A percentile compares a stretch with the other conserved stretches of the same genome.
phyloP scores from a whole-genome alignment of 371 early-diverging fungal species.

The Mortierella sp. region DNA sequence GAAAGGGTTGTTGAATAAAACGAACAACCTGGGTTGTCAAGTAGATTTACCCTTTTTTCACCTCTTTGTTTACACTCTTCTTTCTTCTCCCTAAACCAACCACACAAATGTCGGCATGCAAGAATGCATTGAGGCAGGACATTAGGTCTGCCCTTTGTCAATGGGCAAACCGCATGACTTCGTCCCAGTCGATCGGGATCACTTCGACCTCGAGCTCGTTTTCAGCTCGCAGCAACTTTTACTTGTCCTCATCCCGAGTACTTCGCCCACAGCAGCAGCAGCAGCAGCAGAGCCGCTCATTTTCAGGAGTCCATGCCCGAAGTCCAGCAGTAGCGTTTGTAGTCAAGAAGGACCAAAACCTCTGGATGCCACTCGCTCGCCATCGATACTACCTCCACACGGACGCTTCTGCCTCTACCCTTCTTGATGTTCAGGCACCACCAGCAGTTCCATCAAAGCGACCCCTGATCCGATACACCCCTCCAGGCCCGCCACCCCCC shows the following conservation, averaged over 20 bases:
- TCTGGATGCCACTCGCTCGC: not conserved
- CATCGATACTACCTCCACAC: constrained; percentile 10
- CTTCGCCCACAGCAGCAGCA: constrained; percentile 4
- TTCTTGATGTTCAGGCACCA: not conserved
- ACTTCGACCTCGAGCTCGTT: not conserved
- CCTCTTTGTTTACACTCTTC: not conserved
- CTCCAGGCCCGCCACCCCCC: constrained; percentile 28
- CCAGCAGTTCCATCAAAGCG: not conserved
- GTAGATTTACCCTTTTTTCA: not conserved
- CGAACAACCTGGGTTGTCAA: no score
- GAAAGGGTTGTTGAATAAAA: no score
- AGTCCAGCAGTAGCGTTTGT: not conserved
- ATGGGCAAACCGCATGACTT: not conserved
- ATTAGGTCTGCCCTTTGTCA: constrained; percentile 16
- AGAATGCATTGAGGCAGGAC: constrained; percentile 22
- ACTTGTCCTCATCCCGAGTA: not conserved
- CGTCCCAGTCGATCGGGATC: not conserved
- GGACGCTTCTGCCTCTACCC: not conserved
- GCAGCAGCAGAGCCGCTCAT: not conserved
- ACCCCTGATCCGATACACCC: constrained; percentile 30
- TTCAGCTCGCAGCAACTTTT: not conserved
- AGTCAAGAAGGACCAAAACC: not conserved
- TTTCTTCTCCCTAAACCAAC: not conserved
- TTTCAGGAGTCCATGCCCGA: not conserved
- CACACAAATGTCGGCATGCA: constrained; percentile 34